Evolutionary conservation across 2,329 filamentous ascomycete species (phyloP).

Genomic region (Nigrospora sphaerica): DNA sequence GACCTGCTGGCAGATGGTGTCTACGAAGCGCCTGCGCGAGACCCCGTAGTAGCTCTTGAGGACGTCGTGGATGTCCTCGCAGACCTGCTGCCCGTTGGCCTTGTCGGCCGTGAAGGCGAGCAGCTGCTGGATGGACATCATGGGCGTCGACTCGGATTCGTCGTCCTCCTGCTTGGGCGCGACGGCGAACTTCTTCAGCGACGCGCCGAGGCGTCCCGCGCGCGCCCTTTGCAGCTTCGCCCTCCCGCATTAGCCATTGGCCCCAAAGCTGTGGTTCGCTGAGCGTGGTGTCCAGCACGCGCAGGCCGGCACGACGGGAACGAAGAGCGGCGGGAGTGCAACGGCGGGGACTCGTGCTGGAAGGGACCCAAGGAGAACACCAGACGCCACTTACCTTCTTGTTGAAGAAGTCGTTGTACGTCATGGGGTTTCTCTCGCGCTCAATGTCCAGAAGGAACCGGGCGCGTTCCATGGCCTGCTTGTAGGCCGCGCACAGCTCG

Average conservation of each 20-base stretch:
- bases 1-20: constrained; percentile 41
- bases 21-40: constrained; percentile 41
- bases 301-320: too few species aligned
- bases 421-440: constrained; percentile 34
- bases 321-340: too few species aligned
- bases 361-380: too few species aligned
- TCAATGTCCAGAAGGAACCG: constrained; percentile 47
- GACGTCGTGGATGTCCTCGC: constrained; percentile 41
- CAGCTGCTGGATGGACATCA: too few species aligned
- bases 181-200: neutral
- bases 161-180: neutral
- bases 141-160: too few species aligned
- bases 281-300: too few species aligned
- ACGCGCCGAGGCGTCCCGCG: neutral
- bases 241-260: too few species aligned
- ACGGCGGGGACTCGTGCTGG: too few species aligned
- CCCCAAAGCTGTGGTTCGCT: too few species aligned
- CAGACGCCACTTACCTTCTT: too few species aligned
- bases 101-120: neutral
- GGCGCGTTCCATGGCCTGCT: constrained; percentile 38
- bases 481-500: constrained; percentile 36
- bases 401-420: constrained; percentile 47
- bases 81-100: constrained; percentile 16
- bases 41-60: constrained; percentile 45
- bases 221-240: neutral